Conservation (phyloP, 352 stramenopile species). For the Phytophthora parvispora region DNA sequence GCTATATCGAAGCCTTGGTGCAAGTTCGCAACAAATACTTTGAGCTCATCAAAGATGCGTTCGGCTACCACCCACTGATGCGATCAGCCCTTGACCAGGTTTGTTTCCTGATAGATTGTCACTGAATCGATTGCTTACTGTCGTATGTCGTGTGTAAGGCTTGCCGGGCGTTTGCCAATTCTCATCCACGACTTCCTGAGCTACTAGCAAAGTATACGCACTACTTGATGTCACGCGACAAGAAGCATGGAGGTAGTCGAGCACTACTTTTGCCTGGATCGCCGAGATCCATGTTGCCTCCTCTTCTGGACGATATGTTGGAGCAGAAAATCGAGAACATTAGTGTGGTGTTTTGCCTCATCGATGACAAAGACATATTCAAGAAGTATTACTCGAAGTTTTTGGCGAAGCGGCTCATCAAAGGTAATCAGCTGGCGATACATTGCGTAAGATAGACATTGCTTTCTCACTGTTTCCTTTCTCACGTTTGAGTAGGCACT, state of each 20-base stretch:
- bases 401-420: slow-evolving; percentile 86
- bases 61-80: slow-evolving; percentile 87
- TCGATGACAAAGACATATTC: slow-evolving; percentile 92
- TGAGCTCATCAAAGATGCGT: slow-evolving; percentile 88
- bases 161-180: slow-evolving; percentile 89
- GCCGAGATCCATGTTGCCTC: slow-evolving; percentile 17
- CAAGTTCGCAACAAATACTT: slow-evolving; percentile 88
- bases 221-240: slow-evolving; percentile 86
- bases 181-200: slow-evolving; percentile 80
- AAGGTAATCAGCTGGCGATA: slow-evolving; percentile 51
- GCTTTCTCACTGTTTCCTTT: not conserved
- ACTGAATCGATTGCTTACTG: not conserved
- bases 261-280: slow-evolving; percentile 36
- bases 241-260: slow-evolving; percentile 34
- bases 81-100: slow-evolving; percentile 86
- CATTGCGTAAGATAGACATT: not conserved
- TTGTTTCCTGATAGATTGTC: slow-evolving; percentile 3
- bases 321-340: slow-evolving; percentile 89
- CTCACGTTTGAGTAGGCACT: slow-evolving; percentile 36
- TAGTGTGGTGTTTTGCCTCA: slow-evolving; percentile 88
- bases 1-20: slow-evolving; percentile 88
- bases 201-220: slow-evolving; percentile 89
- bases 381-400: slow-evolving; percentile 92
- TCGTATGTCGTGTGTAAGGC: slow-evolving; percentile 40
- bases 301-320: slow-evolving; percentile 59